These are phyloP conservation scores for Mycosarcoma mackinlayi DNA, from an alignment of 1,284 basidiomycete genomes.

Conservation along the genomic window DNA sequence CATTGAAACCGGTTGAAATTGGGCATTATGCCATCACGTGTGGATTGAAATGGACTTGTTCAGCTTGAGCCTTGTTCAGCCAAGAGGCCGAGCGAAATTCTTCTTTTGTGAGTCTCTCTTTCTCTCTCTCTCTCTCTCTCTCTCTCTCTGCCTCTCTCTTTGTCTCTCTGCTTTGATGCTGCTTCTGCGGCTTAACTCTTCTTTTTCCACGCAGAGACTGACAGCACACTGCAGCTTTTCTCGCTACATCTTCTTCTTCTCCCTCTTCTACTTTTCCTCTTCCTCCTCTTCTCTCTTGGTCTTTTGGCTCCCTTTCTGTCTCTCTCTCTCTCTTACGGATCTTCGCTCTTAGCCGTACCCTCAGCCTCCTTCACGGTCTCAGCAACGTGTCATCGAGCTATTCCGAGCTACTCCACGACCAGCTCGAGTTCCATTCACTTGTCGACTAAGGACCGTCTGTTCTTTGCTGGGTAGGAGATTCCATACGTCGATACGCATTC, in stretches of 20 bases:
- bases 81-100: not conserved
- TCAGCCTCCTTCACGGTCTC: not conserved
- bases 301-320: not conserved
- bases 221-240: conserved; percentile 1
- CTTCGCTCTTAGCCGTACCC: not conserved
- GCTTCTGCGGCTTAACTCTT: not conserved
- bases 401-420: no score
- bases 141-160: no score
- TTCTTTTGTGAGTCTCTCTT: not conserved
- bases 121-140: no score
- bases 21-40: conserved; percentile 9
- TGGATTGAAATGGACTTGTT: conserved; percentile 1
- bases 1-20: no score
- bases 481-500: conserved; percentile 16
- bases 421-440: no score
- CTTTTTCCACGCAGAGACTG: not conserved
- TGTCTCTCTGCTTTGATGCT: no score
- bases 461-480: not conserved
- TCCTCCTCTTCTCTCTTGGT: not conserved
- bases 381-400: no score
- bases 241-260: not conserved
- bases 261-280: not conserved
- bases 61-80: no score
- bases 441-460: not conserved
- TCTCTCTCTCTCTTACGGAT: not conserved